Evolutionary conservation across 495 filamentous ascomycete genomes (phyloP).

Genomic region (Sporormia fimetaria): DNA sequence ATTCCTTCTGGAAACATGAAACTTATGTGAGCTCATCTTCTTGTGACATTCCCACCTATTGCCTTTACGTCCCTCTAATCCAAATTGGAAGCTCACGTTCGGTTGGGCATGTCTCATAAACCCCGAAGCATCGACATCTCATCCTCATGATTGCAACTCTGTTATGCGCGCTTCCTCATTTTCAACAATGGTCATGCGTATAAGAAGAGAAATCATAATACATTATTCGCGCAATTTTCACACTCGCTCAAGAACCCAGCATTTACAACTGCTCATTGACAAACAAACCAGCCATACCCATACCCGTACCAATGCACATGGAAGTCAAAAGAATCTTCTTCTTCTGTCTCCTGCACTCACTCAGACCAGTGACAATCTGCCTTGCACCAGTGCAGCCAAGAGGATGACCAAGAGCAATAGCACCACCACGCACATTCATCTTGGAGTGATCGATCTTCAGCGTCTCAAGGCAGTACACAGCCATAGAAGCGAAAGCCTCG

Average conservation of each 20-base stretch:
- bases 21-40: too few relatives aligned
- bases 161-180: too few relatives aligned
- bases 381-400: constrained; percentile 84
- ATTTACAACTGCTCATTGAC: constrained; percentile 32
- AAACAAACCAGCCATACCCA: constrained; percentile 34
- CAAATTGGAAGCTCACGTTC: too few relatives aligned
- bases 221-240: too few relatives aligned
- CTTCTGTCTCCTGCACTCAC: constrained; percentile 49
- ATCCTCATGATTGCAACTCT: too few relatives aligned
- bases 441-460: constrained; percentile 70
- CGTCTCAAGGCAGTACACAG: constrained; percentile 75
- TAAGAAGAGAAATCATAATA: too few relatives aligned
- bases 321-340: constrained; percentile 35
- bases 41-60: too few relatives aligned
- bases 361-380: constrained; percentile 64
- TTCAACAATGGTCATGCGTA: too few relatives aligned
- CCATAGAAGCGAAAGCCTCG: constrained; percentile 97
- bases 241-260: background rate
- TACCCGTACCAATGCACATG: constrained; percentile 35
- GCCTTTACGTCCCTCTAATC: too few relatives aligned
- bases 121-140: too few relatives aligned
- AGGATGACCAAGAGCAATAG: constrained; percentile 86
- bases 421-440: constrained; percentile 84
- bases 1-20: too few relatives aligned
- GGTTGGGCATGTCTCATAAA: too few relatives aligned